phyloP scores from a whole-genome alignment of 345 rosid genomes.

The Erodium maritimum region DNA sequence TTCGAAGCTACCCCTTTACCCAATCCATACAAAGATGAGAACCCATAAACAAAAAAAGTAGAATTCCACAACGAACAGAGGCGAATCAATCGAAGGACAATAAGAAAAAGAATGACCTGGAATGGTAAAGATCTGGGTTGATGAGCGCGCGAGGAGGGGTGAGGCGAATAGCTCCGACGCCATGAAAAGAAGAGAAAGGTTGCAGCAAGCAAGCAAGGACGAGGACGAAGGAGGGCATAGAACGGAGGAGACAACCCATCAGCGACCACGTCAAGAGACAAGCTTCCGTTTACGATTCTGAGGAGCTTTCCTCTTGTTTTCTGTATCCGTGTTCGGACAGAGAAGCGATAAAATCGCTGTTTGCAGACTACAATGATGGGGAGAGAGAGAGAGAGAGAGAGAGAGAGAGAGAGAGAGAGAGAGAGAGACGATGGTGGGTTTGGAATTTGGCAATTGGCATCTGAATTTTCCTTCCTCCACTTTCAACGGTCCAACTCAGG shows the following conservation, averaged over 20 bases:
- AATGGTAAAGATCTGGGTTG: constrained; percentile 18
- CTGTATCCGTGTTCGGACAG: neutral
- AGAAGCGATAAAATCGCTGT: neutral
- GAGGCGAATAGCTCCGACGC: neutral
- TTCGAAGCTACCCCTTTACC: neutral
- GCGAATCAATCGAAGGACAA: neutral
- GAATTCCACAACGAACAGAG: neutral
- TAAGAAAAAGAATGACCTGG: constrained; percentile 9
- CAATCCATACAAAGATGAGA: neutral
- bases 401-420: too few species aligned
- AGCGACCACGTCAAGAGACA: neutral
- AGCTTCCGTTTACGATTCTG: neutral
- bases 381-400: too few species aligned
- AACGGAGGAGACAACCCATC: neutral
- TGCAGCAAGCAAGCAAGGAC: constrained; percentile 3
- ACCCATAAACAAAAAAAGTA: neutral
- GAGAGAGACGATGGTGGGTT: neutral
- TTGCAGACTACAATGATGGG: too few species aligned
- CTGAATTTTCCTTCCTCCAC: neutral
- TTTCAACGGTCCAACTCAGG: neutral
- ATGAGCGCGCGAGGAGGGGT: constrained; percentile 8
- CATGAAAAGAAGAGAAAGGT: neutral
- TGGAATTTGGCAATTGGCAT: neutral
- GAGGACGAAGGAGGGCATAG: constrained; percentile 2
- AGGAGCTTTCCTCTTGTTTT: neutral